Evolutionary conservation across 805 yeast species (phyloP), one percentile per base, ranked within the genome.

Genomic region (Ogataea polymorpha): DNA sequence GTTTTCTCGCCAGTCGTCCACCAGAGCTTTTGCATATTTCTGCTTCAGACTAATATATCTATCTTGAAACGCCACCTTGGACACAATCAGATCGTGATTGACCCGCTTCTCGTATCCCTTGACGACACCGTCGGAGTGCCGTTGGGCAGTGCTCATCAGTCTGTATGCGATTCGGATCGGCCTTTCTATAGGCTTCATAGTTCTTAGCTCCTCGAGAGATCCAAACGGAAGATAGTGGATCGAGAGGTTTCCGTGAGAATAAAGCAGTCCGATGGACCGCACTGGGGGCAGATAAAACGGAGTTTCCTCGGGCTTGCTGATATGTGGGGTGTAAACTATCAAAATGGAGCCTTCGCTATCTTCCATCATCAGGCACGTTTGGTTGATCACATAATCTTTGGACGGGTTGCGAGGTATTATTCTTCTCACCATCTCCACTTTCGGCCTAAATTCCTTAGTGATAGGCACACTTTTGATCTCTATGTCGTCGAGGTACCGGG

Each of bases 221-320:
- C 57, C 54, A 56, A 81, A 86, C 3, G 93, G 89, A 5, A 81
- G 58, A 53, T 88, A 89, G 56, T 87, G 93, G 6, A 87, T 76
- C 0, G 95, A 85, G 14, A 87, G 59, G 11, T 59, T 63, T 5
- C 65, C 57, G 5, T 62, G 51, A 43, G 69, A 70, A 48, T 70
- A 74, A 18, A 85, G 62, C 6, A 91, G 72, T 2, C 86, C 96
- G 10, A 91, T 87, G 0, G 85, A 87, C 45, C 75, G 67, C 2
- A 85, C 96, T 4, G 80, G 80, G 0, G 98, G 98, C n/a, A 91
- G 72, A 58, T 91, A 91, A 57, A 81, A 91, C 4, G 98, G 98
- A 37, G 79, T 78, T 13, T 80, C 83, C 0, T 75, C 83, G 14
- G 67, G 63, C 2, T 55, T 46, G 4, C 68, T 56, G 10, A 89